Percentiles rank a stretch among this genome's conserved stretches.
phyloP scores from a whole-genome alignment of 2,329 filamentous ascomycete genomes.

The Raffaelea deltoideospora region DNA sequence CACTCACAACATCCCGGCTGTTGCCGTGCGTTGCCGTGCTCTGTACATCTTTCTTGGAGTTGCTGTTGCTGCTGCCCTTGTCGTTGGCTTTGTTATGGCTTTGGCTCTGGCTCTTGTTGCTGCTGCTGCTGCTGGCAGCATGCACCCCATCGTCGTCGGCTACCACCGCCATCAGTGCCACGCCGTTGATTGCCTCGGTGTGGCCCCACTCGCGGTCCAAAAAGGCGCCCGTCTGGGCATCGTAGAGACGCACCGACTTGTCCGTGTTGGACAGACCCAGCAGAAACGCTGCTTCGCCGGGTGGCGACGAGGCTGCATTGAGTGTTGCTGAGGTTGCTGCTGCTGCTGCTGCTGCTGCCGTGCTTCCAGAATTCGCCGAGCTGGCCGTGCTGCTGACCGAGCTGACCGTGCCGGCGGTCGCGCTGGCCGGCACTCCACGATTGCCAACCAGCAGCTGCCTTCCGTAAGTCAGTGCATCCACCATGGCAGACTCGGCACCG shows the following conservation, averaged over 20 bases:
- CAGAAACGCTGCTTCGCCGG: conserved; percentile 48
- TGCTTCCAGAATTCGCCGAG: no score
- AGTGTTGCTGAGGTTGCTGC: neutral
- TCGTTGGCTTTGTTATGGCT: neutral
- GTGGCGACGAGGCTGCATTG: no score
- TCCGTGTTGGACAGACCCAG: conserved; percentile 87
- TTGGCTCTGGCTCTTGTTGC: neutral
- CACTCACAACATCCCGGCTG: conserved; percentile 49
- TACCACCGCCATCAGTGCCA: conserved; percentile 51
- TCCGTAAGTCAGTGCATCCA: conserved; percentile 60
- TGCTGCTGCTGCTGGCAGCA: neutral
- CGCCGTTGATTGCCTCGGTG: conserved; percentile 81
- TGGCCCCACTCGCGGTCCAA: conserved; percentile 88
- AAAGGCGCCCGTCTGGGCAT: conserved; percentile 59
- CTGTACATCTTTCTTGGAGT: neutral
- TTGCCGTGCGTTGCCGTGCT: neutral
- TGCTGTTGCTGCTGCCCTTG: neutral
- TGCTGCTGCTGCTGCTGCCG: neutral
- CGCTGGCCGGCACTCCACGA: no score
- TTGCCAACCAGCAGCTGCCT: conserved; percentile 30
- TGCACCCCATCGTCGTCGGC: conserved; percentile 16
- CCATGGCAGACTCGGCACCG: conserved; percentile 63
- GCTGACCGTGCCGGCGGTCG: neutral
- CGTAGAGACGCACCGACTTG: conserved; percentile 87
- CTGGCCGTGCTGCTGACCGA: neutral